These are phyloP conservation scores for Ceratocystis harringtonii DNA, from an alignment of 2,329 filamentous ascomycete genomes.

Conservation along the genomic window DNA sequence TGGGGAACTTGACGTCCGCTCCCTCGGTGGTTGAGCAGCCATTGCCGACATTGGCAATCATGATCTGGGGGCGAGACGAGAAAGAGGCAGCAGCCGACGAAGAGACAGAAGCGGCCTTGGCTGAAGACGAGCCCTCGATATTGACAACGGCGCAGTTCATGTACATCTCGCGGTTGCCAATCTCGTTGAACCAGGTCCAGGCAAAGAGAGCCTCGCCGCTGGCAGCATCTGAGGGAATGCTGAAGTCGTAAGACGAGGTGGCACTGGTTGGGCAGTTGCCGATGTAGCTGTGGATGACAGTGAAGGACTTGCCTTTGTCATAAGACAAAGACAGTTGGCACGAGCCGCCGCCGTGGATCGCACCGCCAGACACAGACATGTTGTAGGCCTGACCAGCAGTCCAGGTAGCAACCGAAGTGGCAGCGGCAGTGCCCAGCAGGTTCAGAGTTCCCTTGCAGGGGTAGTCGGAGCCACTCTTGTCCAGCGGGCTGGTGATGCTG, in stretches of 20 bases:
- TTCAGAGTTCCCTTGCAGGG: conserved; percentile 56
- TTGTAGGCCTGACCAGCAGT: conserved; percentile 45
- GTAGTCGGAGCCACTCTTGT: conserved; percentile 46
- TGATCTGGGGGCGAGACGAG: conserved; percentile 47
- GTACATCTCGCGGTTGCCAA: conserved; percentile 73
- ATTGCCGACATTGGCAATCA: conserved; percentile 52
- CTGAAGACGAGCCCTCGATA: conserved; percentile 31
- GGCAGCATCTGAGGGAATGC: conserved; percentile 48
- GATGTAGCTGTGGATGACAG: conserved; percentile 46
- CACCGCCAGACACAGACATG: conserved; percentile 48
- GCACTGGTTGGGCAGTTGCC: conserved; percentile 35
- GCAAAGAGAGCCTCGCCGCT: conserved; percentile 48
- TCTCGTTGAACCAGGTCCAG: conserved; percentile 65
- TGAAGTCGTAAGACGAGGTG: conserved; percentile 45
- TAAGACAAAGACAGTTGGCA: conserved; percentile 65
- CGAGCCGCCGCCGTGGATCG: conserved; percentile 53
- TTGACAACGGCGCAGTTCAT: conserved; percentile 68
- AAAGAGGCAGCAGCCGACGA: conserved; percentile 28
- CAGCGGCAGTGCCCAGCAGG: conserved; percentile 34
- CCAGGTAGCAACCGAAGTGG: conserved; percentile 45
- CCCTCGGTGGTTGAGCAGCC: conserved; percentile 44
- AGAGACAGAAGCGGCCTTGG: conserved; percentile 14
- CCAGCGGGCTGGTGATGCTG: conserved; percentile 54
- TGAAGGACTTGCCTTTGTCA: conserved; percentile 55
- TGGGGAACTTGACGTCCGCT: conserved; percentile 47